These are phyloP conservation scores for Exophiala aquamarina DNA, from an alignment of 2,329 filamentous ascomycete genomes.

Conservation along the genomic window DNA sequence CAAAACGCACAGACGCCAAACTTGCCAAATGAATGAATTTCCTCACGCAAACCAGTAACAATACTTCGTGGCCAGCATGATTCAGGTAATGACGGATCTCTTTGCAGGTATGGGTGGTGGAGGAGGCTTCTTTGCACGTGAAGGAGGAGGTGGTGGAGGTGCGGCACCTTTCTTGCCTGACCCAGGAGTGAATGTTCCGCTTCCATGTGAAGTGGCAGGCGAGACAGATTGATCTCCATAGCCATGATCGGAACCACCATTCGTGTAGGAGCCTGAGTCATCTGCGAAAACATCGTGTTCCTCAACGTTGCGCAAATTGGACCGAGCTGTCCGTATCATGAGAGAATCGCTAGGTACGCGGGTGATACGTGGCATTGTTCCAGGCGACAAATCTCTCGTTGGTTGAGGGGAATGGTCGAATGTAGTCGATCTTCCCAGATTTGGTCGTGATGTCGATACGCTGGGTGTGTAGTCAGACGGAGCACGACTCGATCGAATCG, in stretches of 20 bases:
- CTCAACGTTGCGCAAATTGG: conserved; percentile 45
- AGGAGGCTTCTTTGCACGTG: conserved; percentile 64
- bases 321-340: conserved; percentile 47
- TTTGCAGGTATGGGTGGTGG: conserved; percentile 66
- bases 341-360: conserved; percentile 58
- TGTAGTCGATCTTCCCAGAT: conserved; percentile 53
- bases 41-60: not conserved
- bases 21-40: not conserved
- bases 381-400: conserved; percentile 53
- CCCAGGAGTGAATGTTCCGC: conserved; percentile 45
- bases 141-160: conserved; percentile 63
- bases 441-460: conserved; percentile 44
- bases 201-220: conserved; percentile 55
- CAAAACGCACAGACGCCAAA: not conserved
- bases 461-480: conserved; percentile 32
- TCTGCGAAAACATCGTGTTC: conserved; percentile 51
- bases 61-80: conserved; percentile 1
- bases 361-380: conserved; percentile 42
- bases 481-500: conserved; percentile 50
- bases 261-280: conserved; percentile 49
- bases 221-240: conserved; percentile 53
- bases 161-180: conserved; percentile 49
- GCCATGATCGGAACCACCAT: conserved; percentile 49
- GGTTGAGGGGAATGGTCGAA: conserved; percentile 59
- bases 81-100: conserved; percentile 37